Conservation (phyloP, 2,329 filamentous ascomycete genomes). For the Nannizziopsis arthrosporioides region DNA sequence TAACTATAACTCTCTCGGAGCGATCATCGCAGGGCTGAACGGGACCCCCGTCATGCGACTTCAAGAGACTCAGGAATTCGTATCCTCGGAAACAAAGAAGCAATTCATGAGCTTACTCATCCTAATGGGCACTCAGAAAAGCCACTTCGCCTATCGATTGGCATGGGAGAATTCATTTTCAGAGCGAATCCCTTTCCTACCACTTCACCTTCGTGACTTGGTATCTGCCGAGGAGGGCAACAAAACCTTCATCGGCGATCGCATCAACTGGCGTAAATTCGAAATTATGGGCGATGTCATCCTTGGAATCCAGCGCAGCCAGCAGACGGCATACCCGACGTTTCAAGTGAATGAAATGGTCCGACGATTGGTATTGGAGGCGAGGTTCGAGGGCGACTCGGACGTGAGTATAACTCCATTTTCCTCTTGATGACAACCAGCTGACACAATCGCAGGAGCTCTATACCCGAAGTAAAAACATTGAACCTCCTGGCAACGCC, state of each 20-base stretch:
- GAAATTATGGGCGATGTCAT: constrained; percentile 90
- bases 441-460: constrained; percentile 37
- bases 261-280: constrained; percentile 97
- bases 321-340: constrained; percentile 61
- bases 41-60: constrained; percentile 77
- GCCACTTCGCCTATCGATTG: constrained; percentile 86
- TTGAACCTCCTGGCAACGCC: constrained; percentile 36
- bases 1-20: constrained; percentile 95
- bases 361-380: constrained; percentile 66
- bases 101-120: constrained; percentile 80
- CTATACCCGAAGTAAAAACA: constrained; percentile 46
- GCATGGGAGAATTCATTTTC: constrained; percentile 92
- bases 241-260: constrained; percentile 70
- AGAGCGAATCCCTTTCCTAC: constrained; percentile 86
- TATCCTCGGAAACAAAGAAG: constrained; percentile 61
- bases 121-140: constrained; percentile 85
- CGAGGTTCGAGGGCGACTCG: constrained; percentile 70
- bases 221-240: constrained; percentile 89
- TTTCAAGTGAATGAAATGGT: constrained; percentile 54
- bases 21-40: constrained; percentile 84
- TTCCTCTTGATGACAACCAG: not conserved
- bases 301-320: constrained; percentile 80
- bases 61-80: constrained; percentile 62
- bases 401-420: constrained; percentile 51
- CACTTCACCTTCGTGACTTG: constrained; percentile 76